phyloP scores from a whole-genome alignment of 2,329 filamentous ascomycete genomes.

The Sporothrix phasma region DNA sequence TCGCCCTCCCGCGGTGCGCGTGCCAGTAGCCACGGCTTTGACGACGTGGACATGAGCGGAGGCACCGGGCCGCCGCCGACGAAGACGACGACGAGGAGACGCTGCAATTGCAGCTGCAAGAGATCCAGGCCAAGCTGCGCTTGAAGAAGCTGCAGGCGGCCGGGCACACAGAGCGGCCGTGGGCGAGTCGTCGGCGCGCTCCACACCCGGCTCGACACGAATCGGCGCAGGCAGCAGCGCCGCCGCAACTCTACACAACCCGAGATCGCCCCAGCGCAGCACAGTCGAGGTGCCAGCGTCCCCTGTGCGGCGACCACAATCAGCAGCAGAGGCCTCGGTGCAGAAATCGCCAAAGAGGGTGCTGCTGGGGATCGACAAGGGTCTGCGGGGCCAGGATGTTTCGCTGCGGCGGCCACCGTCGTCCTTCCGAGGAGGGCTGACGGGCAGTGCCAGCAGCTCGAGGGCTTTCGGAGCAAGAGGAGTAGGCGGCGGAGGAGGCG shows the following conservation, averaged over 20 bases:
- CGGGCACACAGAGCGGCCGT: conserved; percentile 29
- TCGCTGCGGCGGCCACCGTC: conserved; percentile 66
- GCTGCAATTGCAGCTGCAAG: conserved; percentile 72
- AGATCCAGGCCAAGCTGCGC: conserved; percentile 79
- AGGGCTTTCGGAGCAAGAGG: neutral
- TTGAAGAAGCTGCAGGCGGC: conserved; percentile 74
- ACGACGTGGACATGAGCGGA: conserved; percentile 24
- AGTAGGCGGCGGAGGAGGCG: too few species aligned
- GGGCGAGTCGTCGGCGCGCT: neutral
- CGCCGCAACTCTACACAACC: neutral
- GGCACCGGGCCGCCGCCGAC: conserved; percentile 54
- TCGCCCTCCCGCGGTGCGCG: conserved; percentile 34
- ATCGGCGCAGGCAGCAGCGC: neutral
- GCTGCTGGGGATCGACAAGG: conserved; percentile 81
- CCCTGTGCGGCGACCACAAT: conserved; percentile 53
- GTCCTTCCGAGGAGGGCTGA: conserved; percentile 28
- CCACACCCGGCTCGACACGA: neutral
- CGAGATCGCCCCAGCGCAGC: conserved; percentile 8
- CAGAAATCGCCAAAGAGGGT: conserved; percentile 71
- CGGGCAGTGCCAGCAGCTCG: conserved; percentile 1
- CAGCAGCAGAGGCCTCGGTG: conserved; percentile 35
- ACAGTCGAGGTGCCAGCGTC: conserved; percentile 64
- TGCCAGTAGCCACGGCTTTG: conserved; percentile 18
- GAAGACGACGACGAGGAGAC: conserved; percentile 95
- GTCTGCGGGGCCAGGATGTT: conserved; percentile 67